Percentiles rank a stretch among this genome's conserved stretches.
Evolutionary conservation across 1,284 basidiomycete genomes (phyloP).

Genomic region (Apiotrichum mycotoxinovorans): DNA sequence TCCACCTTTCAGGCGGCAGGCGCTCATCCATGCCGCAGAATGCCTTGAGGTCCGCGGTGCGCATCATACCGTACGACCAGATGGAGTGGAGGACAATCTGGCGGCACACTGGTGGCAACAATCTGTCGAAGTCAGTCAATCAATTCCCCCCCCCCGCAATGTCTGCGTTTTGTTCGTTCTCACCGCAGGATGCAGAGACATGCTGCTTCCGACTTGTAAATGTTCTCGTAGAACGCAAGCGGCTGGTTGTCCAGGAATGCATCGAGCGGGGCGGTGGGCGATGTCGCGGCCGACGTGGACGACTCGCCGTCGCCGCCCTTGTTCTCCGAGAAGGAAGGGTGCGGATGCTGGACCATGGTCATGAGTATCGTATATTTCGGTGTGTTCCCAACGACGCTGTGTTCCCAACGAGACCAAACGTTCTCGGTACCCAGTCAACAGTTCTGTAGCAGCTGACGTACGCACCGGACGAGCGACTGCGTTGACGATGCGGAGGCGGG

Average conservation of each 20-base stretch:
- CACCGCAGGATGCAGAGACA: constrained; percentile 92
- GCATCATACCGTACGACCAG: constrained; percentile 80
- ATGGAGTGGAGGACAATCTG: constrained; percentile 88
- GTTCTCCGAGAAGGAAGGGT: constrained; percentile 37
- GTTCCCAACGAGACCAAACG: no score
- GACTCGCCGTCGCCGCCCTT: constrained; percentile 4
- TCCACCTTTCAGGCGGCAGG: constrained; percentile 27
- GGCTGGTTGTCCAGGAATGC: constrained; percentile 82
- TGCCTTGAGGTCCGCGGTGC: constrained; percentile 67
- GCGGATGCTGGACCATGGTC: constrained; percentile 33
- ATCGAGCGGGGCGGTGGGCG: constrained; percentile 49
- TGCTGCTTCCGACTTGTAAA: constrained; percentile 86
- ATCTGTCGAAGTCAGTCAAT: constrained; percentile 52
- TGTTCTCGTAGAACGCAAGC: constrained; percentile 72
- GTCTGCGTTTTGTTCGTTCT: no score
- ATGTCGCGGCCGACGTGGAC: constrained; percentile 4
- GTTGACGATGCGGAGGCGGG: no score
- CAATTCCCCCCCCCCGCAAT: no score
- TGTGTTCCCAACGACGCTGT: no score
- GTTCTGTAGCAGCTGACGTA: neutral
- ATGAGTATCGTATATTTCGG: neutral
- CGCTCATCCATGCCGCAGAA: constrained; percentile 65
- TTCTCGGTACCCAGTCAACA: no score
- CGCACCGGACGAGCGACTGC: neutral
- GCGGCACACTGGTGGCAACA: constrained; percentile 78